Evolutionary conservation across 2,329 filamentous ascomycete genomes (phyloP).

Genomic region (Graphilbum fragrans): DNA sequence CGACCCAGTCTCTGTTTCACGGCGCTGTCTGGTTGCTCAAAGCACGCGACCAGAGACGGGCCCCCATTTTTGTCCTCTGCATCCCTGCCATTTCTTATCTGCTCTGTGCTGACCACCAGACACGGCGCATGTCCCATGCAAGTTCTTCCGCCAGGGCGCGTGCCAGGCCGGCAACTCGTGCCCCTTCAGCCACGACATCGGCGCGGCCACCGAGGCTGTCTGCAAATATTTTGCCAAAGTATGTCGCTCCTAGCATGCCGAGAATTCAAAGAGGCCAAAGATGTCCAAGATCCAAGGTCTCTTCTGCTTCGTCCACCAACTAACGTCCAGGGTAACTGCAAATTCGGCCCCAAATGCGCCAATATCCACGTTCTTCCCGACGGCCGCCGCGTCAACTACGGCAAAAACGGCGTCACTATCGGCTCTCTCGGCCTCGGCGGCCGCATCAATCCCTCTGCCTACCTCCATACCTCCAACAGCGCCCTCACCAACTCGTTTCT

Average conservation of each 20-base stretch:
- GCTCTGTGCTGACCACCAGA: slow-evolving; percentile 39
- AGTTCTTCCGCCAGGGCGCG: slow-evolving; percentile 94
- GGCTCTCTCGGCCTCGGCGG: slow-evolving; percentile 48
- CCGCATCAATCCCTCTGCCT: slow-evolving; percentile 53
- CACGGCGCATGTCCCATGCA: slow-evolving; percentile 95
- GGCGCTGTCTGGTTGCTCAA: neutral
- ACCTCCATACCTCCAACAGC: slow-evolving; percentile 52
- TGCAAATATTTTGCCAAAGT: slow-evolving; percentile 99
- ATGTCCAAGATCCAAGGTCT: neutral
- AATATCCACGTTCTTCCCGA: slow-evolving; percentile 93
- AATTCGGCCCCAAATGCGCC: slow-evolving; percentile 95
- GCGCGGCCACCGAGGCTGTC: slow-evolving; percentile 71
- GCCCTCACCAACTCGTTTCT: slow-evolving; percentile 65
- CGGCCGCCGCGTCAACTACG: slow-evolving; percentile 79
- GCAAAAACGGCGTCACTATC: slow-evolving; percentile 56
- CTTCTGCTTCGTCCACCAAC: neutral
- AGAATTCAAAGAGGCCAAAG: neutral
- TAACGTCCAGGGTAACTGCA: slow-evolving; percentile 74
- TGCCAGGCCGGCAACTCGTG: slow-evolving; percentile 95
- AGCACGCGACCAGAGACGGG: neutral
- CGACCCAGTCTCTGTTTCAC: neutral
- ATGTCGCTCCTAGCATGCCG: slow-evolving; percentile 15
- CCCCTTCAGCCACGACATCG: slow-evolving; percentile 90
- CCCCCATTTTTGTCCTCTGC: neutral
- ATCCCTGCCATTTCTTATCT: slow-evolving; percentile 3